A percentile compares a stretch with the other conserved stretches of the same genome.
Conservation (phyloP, 495 filamentous ascomycete species). For the Penicillium herquei region DNA sequence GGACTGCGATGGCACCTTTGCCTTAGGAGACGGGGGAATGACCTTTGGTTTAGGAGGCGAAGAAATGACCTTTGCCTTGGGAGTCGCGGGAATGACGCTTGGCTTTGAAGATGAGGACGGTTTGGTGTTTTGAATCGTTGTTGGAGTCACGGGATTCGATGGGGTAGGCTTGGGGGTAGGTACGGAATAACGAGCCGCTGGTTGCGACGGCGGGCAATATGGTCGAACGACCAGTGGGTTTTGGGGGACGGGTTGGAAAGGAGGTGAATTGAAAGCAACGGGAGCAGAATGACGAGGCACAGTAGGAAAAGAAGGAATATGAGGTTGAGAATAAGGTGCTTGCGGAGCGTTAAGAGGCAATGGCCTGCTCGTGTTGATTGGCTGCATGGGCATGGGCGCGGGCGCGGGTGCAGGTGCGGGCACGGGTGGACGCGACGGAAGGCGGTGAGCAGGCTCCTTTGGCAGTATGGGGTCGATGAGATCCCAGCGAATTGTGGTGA, state of each 20-base stretch:
- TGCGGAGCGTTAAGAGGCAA: not conserved
- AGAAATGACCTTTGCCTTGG: not conserved
- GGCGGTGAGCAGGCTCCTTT: not conserved
- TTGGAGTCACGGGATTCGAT: not conserved
- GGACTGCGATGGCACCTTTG: too few species aligned
- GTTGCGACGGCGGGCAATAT: not conserved
- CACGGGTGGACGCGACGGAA: not conserved
- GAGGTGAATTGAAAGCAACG: too few species aligned
- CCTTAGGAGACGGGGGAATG: not conserved
- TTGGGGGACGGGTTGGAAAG: not conserved
- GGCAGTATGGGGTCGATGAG: slow-evolving; percentile 46
- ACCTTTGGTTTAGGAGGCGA: not conserved
- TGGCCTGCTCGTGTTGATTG: not conserved
- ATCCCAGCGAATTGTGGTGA: slow-evolving; percentile 68
- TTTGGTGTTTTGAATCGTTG: not conserved
- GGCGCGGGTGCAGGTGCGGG: too few species aligned
- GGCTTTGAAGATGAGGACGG: not conserved
- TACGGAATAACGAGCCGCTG: not conserved
- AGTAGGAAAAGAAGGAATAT: too few species aligned
- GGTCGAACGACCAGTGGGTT: not conserved
- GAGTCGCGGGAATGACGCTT: not conserved
- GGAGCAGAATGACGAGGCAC: too few species aligned
- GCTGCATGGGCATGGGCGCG: not conserved
- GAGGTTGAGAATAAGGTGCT: too few species aligned
- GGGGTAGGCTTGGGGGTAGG: not conserved